Evolutionary conservation across 257 asterid genomes (phyloP), one percentile per base, ranked within the genome.

Genomic region (Scutellaria minor): DNA sequence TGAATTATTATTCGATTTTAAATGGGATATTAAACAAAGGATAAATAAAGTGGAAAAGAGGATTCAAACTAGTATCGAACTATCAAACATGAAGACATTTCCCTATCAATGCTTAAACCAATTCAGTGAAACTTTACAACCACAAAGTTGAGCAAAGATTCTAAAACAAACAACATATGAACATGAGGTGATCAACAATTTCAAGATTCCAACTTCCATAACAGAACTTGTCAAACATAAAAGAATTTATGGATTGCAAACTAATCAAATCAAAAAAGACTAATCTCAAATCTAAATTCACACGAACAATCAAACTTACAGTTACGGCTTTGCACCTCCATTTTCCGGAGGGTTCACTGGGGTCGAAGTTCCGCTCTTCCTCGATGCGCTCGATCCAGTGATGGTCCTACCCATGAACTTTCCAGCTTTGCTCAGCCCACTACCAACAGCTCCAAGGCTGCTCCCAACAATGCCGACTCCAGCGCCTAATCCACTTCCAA

Each of bases 351-450:
- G 40, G 78, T 84, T 84, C 6, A 86, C 89, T 0, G 96, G 96
- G 0, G 96, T 88, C 14, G 96, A 80, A 27, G 92, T 22, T 56
- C 91, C 93, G 2, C 89, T 91, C 89, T 66, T 91, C 94, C 39
- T 87, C 47, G 89, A 72, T 13, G 63, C 70, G 60, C 81, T 76
- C 9, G 91, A 85, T 6, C 86, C 97, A 20, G 97, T 89, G 46
- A 91, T 84, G 54, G 96, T 89, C 83, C 97, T 81, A 3, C 95
- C 95, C 96, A 94, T 85, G 80, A 91, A 91, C 80, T 87, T 89
- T 40, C 96, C 97, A 9, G 98, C 98, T 85, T 91, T 93, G 75
- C 86, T 82, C 46, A 93, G 75, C 3, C 98, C 97, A 50, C 90
- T 89, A 8, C 96, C 86, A 68, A 93, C 95, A 10, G 93, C 97